phyloP scores from a whole-genome alignment of 2,329 filamentous ascomycete species.

The Scytalidium lignicola region DNA sequence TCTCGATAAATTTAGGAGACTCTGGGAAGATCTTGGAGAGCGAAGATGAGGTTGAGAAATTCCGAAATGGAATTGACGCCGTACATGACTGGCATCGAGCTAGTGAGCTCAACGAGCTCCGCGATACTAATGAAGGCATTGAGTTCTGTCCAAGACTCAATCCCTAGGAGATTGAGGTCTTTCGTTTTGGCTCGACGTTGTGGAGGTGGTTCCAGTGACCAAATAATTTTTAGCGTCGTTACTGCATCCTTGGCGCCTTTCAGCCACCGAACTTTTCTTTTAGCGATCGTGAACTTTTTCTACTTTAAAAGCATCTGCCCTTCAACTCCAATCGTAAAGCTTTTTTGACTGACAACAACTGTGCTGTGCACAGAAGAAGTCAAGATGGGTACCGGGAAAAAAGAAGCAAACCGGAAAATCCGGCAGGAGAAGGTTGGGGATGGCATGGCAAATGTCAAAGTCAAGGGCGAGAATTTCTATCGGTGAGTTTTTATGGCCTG shows the following conservation, averaged over 20 bases:
- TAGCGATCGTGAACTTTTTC: background rate
- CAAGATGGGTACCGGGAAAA: conserved; percentile 85
- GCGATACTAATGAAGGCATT: conserved; percentile 24
- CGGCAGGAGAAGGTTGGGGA: conserved; percentile 81
- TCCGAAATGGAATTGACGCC: conserved; percentile 26
- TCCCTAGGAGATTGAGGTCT: background rate
- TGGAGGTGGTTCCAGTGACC: background rate
- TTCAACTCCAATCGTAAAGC: background rate
- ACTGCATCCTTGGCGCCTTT: background rate
- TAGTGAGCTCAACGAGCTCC: conserved; percentile 23
- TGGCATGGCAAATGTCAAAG: conserved; percentile 86
- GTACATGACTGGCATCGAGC: conserved; percentile 25
- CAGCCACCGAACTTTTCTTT: background rate
- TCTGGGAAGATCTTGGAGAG: conserved; percentile 63
- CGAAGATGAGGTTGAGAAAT: conserved; percentile 42
- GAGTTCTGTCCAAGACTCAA: background rate
- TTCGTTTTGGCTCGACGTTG: background rate
- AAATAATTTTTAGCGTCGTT: background rate
- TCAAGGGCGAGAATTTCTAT: conserved; percentile 99
- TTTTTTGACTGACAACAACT: conserved; percentile 8
- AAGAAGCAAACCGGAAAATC: conserved; percentile 76
- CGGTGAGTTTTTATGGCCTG: conserved; percentile 44
- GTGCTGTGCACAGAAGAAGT: conserved; percentile 14
- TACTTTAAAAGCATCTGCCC: background rate
- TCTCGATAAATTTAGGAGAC: conserved; percentile 79